These are phyloP conservation scores for Acanthamoeba triangularis DNA, from an alignment of 208 protist genomes.

Conservation along the genomic window DNA sequence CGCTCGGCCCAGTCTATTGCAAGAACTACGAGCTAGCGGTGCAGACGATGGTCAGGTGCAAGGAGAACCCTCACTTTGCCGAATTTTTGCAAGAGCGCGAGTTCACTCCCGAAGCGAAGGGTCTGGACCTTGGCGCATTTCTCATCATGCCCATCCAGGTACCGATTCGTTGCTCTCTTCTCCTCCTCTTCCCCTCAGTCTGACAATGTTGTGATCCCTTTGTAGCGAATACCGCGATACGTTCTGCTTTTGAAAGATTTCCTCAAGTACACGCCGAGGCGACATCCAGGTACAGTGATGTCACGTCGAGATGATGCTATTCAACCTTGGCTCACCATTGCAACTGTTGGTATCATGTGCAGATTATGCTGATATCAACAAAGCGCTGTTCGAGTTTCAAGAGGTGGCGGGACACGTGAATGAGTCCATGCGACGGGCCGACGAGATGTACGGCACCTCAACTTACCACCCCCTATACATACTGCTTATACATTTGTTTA, in stretches of 20 bases:
- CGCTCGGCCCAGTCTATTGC: neutral
- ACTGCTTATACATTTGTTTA: neutral
- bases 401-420: conserved; percentile 15
- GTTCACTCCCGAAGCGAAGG: conserved; percentile 1
- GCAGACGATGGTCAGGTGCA: neutral
- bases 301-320: neutral
- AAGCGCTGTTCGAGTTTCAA: conserved; percentile 6
- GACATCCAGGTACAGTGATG: neutral
- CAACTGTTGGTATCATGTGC: neutral
- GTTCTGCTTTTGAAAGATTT: conserved; percentile 34
- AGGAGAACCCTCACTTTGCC: conserved; percentile 7
- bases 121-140: neutral
- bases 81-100: neutral
- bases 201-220: too few relatives aligned
- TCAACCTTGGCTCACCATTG: too few relatives aligned
- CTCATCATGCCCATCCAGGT: conserved; percentile 61
- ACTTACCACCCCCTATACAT: too few relatives aligned
- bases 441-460: neutral
- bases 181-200: neutral
- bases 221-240: conserved; percentile 42
- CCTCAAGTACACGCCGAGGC: conserved; percentile 4
- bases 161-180: neutral
- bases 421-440: neutral
- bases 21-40: neutral
- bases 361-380: conserved; percentile 36